These are phyloP conservation scores for Globomyces sp. DNA, from an alignment of 371 early-diverging fungal species.

Conservation along the genomic window DNA sequence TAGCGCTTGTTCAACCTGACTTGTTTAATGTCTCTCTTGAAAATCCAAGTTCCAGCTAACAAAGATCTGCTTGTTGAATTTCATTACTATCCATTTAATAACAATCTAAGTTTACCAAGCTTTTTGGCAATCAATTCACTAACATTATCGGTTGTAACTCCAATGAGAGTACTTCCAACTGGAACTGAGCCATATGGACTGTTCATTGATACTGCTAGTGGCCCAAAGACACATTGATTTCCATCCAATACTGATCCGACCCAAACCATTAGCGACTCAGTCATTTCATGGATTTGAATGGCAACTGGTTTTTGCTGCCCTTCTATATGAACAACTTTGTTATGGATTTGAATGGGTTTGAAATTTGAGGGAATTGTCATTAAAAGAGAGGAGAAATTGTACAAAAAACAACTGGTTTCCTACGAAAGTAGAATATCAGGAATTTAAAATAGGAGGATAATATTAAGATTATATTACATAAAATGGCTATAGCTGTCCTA, in stretches of 20 bases:
- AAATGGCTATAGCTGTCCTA: too few species aligned
- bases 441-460: too few species aligned
- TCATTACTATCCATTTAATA: too few species aligned
- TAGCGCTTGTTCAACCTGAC: too few species aligned
- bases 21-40: background rate
- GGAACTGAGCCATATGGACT: background rate
- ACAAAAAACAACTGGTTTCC: too few species aligned
- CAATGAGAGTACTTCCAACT: constrained; percentile 9
- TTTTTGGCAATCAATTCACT: constrained; percentile 16
- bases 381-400: too few species aligned
- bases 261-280: constrained; percentile 21
- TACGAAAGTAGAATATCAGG: too few species aligned
- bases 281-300: constrained; percentile 16
- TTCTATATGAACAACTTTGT: background rate
- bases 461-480: too few species aligned
- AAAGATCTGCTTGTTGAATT: constrained; percentile 11
- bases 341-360: background rate
- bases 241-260: constrained; percentile 10
- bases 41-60: constrained; percentile 1
- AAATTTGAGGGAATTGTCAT: background rate
- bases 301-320: constrained; percentile 3
- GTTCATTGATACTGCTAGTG: constrained; percentile 18
- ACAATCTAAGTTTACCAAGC: constrained; percentile 7
- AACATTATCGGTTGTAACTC: constrained; percentile 15
- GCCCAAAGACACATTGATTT: background rate